Conservation (phyloP, 805 yeast genomes). For the Cyberlindnera xylosilytica region DNA sequence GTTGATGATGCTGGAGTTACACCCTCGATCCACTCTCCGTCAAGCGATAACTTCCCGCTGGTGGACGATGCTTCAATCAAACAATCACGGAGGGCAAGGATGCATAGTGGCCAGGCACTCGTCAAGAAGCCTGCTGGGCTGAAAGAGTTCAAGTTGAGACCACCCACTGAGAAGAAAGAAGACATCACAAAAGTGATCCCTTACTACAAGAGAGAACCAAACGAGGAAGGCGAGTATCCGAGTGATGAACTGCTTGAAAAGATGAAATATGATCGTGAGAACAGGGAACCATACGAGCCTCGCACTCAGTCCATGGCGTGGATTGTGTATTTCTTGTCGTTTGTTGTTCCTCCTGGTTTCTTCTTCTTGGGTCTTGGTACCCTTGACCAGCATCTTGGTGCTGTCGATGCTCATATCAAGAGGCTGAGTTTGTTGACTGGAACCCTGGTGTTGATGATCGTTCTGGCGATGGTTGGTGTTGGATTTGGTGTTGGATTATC, state of each 20-base stretch:
- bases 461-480: conserved; percentile 40
- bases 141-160: conserved; percentile 12
- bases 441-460: conserved; percentile 9
- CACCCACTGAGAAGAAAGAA: conserved; percentile 1
- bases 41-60: conserved; percentile 7
- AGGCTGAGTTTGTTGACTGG: conserved; percentile 24
- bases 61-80: conserved; percentile 11
- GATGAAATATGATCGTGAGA: conserved; percentile 16
- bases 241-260: conserved; percentile 18
- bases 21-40: conserved; percentile 17
- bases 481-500: conserved; percentile 43
- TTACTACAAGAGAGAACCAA: conserved; percentile 2
- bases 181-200: background rate
- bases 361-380: conserved; percentile 28
- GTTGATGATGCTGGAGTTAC: conserved; percentile 6
- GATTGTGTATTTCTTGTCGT: conserved; percentile 17
- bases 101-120: conserved; percentile 6
- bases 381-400: conserved; percentile 18
- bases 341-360: conserved; percentile 28
- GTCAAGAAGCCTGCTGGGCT: conserved; percentile 9
- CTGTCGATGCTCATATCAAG: conserved; percentile 11
- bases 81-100: conserved; percentile 6
- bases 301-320: conserved; percentile 3
- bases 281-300: conserved; percentile 6
- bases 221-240: conserved; percentile 4